phyloP scores from a whole-genome alignment of 2,329 filamentous ascomycete genomes.

The Fusarium penzigii region DNA sequence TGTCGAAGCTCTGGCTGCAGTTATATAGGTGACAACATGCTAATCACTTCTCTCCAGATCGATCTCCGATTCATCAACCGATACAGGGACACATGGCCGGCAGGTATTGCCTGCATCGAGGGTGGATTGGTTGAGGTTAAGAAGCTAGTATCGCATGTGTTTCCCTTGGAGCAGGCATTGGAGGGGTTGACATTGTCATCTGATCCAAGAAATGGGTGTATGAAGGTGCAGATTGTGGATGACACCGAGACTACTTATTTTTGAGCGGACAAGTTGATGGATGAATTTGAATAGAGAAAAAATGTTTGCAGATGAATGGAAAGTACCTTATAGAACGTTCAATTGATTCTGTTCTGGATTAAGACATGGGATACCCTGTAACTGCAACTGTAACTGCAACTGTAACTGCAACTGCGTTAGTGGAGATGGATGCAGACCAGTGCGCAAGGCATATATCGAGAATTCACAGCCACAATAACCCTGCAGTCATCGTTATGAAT shows the following conservation, averaged over 20 bases:
- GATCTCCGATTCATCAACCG: constrained; percentile 71
- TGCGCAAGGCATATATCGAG: too few relatives aligned
- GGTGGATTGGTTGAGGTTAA: constrained; percentile 63
- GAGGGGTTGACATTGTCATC: constrained; percentile 46
- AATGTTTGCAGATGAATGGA: constrained; percentile 1
- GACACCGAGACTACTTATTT: constrained; percentile 27
- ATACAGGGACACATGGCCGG: constrained; percentile 70
- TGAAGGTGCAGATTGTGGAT: constrained; percentile 40
- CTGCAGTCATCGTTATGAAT: too few relatives aligned
- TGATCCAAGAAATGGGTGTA: constrained; percentile 35
- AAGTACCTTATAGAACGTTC: not conserved
- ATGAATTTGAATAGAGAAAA: constrained; percentile 8
- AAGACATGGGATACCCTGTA: too few relatives aligned
- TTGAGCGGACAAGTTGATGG: constrained; percentile 9
- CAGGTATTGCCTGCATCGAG: constrained; percentile 60
- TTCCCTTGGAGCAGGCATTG: constrained; percentile 60
- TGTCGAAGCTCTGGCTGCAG: too few relatives aligned
- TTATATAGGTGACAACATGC: not conserved
- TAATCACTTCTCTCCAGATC: constrained; percentile 40
- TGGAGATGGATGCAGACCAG: too few relatives aligned
- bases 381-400: too few relatives aligned
- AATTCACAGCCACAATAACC: too few relatives aligned
- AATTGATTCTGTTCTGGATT: too few relatives aligned
- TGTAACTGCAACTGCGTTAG: too few relatives aligned
- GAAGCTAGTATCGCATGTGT: constrained; percentile 60